Evolutionary conservation across 257 asterid species (phyloP), one percentile per base, ranked within the genome.

Genomic region (Solanum commersonii): DNA sequence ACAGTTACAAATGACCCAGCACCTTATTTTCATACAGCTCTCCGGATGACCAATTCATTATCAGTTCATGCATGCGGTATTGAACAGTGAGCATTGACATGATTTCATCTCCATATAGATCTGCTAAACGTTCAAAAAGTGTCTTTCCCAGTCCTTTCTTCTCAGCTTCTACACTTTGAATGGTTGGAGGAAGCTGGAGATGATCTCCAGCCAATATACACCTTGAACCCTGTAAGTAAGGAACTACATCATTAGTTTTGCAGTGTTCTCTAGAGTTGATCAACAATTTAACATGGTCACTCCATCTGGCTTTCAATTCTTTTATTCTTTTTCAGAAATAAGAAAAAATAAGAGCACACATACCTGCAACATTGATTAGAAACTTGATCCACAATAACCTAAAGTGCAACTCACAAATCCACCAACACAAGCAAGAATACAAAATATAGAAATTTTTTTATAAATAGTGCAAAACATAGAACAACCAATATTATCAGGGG

Each of bases 141-240:
- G 99, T 96, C 94, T 93, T 92, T 85, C 99, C 99, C 84, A 96
- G 89, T 86, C 99, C 99, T 91, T 95, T 94, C 91, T 91, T 92
- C 94, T 95, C 99, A 56, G 99, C 99, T 92, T 96, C 99, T 88
- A 96, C 97, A 92, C 98, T 96, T 91, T 95, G 99, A 86, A 96
- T 95, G 87, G 99, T 97, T 84, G 99, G 99, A 84, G 98, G 99
- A 91, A 97, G 98, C 94, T 97, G 99, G 87, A 97, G 97, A 89
- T 97, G 99, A 87, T 96, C 99, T 71, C 99, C 99, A 11, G 96
- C 95, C 87, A 97, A 94, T 89, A 96, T 90, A 92, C 99, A 97
- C 93, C 99, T 93, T 56, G 96, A 86, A 46, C 98, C 98, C 99
- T 96, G 90, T 85, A 63, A 88, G 46, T 59, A 34, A 37, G 87